phyloP scores from a whole-genome alignment of 2,329 filamentous ascomycete species.

The Aspergillus costaricaensis region DNA sequence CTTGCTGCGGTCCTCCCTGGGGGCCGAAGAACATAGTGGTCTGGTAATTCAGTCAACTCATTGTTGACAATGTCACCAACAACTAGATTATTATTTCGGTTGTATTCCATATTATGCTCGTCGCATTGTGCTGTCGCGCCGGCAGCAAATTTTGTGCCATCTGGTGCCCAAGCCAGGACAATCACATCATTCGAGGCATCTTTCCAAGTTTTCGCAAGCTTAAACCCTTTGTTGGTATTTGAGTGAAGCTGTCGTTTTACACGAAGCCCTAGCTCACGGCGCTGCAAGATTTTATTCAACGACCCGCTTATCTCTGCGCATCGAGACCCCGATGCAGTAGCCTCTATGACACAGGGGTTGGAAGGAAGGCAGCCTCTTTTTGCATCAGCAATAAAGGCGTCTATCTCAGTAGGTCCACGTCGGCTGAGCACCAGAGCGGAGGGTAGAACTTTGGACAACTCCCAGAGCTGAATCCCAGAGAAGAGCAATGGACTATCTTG shows the following conservation, averaged over 20 bases:
- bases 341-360: constrained; percentile 16
- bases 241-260: constrained; percentile 18
- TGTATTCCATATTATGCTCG: constrained; percentile 60
- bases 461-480: constrained; percentile 2
- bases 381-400: constrained; percentile 26
- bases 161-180: constrained; percentile 57
- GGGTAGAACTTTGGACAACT: constrained; percentile 12
- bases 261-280: constrained; percentile 33
- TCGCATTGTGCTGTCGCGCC: constrained; percentile 60
- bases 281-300: constrained; percentile 25
- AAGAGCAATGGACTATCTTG: background rate
- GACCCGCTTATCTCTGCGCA: background rate
- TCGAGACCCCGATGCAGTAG: background rate
- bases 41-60: constrained; percentile 54
- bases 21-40: constrained; percentile 53
- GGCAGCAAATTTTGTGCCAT: constrained; percentile 57
- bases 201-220: constrained; percentile 52
- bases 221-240: constrained; percentile 43
- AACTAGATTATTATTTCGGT: constrained; percentile 59
- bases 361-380: constrained; percentile 22
- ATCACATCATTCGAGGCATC: constrained; percentile 62
- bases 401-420: constrained; percentile 23
- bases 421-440: constrained; percentile 18
- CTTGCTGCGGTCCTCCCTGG: constrained; percentile 43
- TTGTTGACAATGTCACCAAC: constrained; percentile 50